Evolutionary conservation across 306 rosid genomes (phyloP).

Genomic region (Amphicarpaea edgeworthii): DNA sequence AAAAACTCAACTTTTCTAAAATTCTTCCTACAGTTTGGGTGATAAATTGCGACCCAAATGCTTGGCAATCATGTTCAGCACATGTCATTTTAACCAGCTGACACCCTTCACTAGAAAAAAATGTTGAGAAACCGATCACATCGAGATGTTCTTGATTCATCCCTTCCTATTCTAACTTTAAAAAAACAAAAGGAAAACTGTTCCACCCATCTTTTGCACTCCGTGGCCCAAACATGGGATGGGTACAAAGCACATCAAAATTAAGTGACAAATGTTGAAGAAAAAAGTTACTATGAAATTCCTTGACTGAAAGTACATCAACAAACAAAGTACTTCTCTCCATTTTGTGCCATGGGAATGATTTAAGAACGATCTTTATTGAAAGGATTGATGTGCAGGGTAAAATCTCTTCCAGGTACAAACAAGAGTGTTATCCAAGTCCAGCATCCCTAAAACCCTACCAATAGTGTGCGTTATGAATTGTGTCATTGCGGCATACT

Average conservation of each 20-base stretch:
- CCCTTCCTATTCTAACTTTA: conserved; percentile 72
- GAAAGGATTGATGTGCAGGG: conserved; percentile 87
- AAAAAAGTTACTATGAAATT: conserved; percentile 75
- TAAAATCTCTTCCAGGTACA: conserved; percentile 66
- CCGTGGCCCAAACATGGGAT: conserved; percentile 95
- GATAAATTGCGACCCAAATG: conserved; percentile 87
- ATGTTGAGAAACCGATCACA: conserved; percentile 51
- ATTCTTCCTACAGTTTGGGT: conserved; percentile 86
- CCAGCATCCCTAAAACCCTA: too few species aligned
- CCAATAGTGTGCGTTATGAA: too few species aligned
- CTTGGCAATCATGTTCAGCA: conserved; percentile 80
- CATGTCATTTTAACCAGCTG: conserved; percentile 91
- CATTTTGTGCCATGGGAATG: conserved; percentile 71
- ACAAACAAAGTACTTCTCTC: conserved; percentile 86
- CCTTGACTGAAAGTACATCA: conserved; percentile 91
- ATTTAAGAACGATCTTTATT: conserved; percentile 69
- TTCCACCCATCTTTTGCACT: conserved; percentile 58
- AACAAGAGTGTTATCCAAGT: too few species aligned
- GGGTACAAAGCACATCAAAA: conserved; percentile 83
- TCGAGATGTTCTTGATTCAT: too few species aligned
- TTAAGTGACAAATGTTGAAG: conserved; percentile 67
- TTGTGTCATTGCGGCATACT: too few species aligned
- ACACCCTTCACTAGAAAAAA: conserved; percentile 77
- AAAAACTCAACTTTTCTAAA: conserved; percentile 63
- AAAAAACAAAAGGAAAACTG: conserved; percentile 65